A percentile compares a stretch with the other conserved stretches of the same genome.
Evolutionary conservation across 768 basidiomycete genomes (phyloP).

Genomic region (Pleurotus eryngii): DNA sequence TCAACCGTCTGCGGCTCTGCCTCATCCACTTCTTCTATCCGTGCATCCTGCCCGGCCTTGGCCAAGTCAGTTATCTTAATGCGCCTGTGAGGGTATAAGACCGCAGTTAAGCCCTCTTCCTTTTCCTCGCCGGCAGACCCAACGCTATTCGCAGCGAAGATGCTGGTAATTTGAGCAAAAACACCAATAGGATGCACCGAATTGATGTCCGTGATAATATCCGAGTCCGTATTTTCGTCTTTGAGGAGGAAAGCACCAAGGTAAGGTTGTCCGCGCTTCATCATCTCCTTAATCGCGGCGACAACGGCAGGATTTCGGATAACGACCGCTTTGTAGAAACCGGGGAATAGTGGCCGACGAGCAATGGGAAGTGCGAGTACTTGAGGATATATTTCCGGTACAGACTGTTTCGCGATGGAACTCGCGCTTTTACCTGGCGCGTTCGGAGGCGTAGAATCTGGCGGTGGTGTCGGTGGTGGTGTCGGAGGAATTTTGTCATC

Average conservation of each 20-base stretch:
- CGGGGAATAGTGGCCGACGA: constrained; percentile 92
- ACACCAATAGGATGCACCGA: constrained; percentile 92
- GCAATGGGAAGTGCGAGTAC: constrained; percentile 94
- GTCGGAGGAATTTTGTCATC: constrained; percentile 23
- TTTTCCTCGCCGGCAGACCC: constrained; percentile 55
- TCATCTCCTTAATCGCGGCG: constrained; percentile 92
- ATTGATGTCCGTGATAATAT: constrained; percentile 85
- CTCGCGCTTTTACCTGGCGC: constrained; percentile 21
- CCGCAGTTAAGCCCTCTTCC: constrained; percentile 91
- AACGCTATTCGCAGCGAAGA: constrained; percentile 59
- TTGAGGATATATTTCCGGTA: constrained; percentile 90
- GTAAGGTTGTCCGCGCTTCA: constrained; percentile 95
- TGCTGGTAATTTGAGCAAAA: constrained; percentile 94
- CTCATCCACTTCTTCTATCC: constrained; percentile 38
- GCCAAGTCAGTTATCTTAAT: constrained; percentile 87
- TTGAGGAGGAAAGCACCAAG: constrained; percentile 95
- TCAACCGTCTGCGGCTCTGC: constrained; percentile 44
- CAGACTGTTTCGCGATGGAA: constrained; percentile 79
- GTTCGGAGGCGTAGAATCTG: constrained; percentile 24
- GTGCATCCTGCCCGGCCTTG: constrained; percentile 50
- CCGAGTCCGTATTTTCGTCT: constrained; percentile 89
- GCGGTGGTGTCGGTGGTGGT: constrained; percentile 25
- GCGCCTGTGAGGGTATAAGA: constrained; percentile 89
- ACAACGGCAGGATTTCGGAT: constrained; percentile 89
- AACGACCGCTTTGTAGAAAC: constrained; percentile 98